Conservation (phyloP, 495 filamentous ascomycete genomes). For the Xylaria acuta region DNA sequence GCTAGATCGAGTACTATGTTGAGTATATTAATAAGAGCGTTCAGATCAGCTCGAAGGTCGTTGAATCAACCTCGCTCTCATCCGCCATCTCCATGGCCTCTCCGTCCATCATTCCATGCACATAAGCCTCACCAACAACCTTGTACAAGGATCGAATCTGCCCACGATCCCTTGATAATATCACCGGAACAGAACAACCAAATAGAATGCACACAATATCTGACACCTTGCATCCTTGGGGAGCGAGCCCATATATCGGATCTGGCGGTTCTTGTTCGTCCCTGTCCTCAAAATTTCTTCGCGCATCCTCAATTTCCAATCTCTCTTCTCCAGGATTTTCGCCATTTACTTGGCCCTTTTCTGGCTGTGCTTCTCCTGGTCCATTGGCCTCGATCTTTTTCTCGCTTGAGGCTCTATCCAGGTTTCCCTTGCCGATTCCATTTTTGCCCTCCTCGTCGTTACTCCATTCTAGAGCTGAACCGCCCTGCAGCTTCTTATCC, state of each 20-base stretch:
- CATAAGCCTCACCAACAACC: neutral
- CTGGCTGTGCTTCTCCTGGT: neutral
- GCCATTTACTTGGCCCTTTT: neutral
- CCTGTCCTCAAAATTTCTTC: neutral
- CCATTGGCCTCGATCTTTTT: neutral
- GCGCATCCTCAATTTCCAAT: neutral
- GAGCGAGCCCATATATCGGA: neutral
- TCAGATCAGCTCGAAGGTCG: neutral
- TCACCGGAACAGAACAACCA: neutral
- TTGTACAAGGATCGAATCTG: neutral
- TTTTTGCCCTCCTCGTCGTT: neutral
- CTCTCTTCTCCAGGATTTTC: neutral
- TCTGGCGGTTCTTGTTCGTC: neutral
- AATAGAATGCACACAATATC: neutral
- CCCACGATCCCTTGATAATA: neutral
- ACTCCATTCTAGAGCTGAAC: neutral
- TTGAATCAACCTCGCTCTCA: neutral
- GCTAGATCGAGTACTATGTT: no score
- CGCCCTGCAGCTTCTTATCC: neutral
- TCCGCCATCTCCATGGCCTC: neutral
- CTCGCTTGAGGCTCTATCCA: neutral
- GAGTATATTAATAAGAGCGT: neutral
- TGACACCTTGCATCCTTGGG: neutral
- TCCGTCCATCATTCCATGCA: conserved; percentile 2
- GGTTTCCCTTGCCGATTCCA: no score